Percentiles rank a stretch among this genome's conserved stretches.
phyloP scores from a whole-genome alignment of 768 basidiomycete species.

The Suillus clintonianus region DNA sequence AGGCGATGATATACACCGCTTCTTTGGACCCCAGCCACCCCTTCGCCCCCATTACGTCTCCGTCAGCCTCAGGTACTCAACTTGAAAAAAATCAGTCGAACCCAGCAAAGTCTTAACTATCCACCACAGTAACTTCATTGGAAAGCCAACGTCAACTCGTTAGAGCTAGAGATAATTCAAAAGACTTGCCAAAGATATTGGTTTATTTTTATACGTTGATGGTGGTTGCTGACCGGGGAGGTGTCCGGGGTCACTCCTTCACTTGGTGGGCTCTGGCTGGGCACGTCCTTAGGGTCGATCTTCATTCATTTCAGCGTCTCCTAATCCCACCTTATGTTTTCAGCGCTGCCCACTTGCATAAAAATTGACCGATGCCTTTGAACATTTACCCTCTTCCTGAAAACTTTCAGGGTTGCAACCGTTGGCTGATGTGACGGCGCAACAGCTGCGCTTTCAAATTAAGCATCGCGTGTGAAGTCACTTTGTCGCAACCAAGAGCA shows the following conservation, averaged over 20 bases:
- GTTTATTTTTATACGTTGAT: not conserved
- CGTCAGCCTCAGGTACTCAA: not conserved
- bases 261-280: not conserved
- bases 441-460: not conserved
- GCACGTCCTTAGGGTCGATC: not conserved
- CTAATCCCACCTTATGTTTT: not conserved
- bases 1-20: constrained; percentile 38
- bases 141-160: not conserved
- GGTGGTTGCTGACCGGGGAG: not conserved
- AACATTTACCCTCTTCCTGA: not conserved
- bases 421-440: not conserved
- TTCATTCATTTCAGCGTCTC: not conserved
- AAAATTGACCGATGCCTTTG: not conserved
- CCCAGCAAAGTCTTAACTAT: too few species aligned
- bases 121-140: not conserved
- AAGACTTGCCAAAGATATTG: not conserved
- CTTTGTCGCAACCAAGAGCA: too few species aligned
- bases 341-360: not conserved
- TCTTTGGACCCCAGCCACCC: constrained; percentile 32
- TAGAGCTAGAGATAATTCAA: not conserved
- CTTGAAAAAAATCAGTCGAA: not conserved
- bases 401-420: constrained; percentile 3
- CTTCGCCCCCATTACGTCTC: not conserved
- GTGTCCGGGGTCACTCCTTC: not conserved
- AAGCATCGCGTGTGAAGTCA: not conserved